Evolutionary conservation across 1,284 basidiomycete genomes (phyloP).

Genomic region (Ustilago vetiveriae): DNA sequence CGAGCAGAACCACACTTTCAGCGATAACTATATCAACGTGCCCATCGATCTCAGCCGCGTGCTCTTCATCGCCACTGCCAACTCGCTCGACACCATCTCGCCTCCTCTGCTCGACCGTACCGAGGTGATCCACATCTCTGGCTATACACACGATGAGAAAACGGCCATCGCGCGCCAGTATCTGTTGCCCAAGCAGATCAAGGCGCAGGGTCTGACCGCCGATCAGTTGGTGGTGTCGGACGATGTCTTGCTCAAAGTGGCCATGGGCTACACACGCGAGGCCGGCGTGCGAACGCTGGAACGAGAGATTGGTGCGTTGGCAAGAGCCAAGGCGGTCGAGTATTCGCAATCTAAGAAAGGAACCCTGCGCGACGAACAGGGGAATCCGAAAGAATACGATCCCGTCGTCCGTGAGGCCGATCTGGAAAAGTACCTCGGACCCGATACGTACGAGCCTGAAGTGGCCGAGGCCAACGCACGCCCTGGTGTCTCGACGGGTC

Average conservation of each 20-base stretch:
- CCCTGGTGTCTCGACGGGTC: slow-evolving; percentile 80
- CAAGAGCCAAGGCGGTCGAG: slow-evolving; percentile 75
- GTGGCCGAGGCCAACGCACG: slow-evolving; percentile 77
- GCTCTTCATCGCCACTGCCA: slow-evolving; percentile 69
- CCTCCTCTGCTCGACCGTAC: slow-evolving; percentile 69
- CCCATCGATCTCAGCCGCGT: slow-evolving; percentile 66
- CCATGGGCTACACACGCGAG: slow-evolving; percentile 82
- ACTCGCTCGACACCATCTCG: slow-evolving; percentile 68
- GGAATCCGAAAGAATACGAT: slow-evolving; percentile 71
- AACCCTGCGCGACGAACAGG: slow-evolving; percentile 48
- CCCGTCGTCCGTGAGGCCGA: slow-evolving; percentile 76
- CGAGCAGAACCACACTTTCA: slow-evolving; percentile 69
- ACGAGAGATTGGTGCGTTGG: slow-evolving; percentile 83
- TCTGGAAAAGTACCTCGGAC: slow-evolving; percentile 84
- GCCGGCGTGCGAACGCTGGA: slow-evolving; percentile 92
- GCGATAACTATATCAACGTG: slow-evolving; percentile 69
- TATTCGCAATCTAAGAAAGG: slow-evolving; percentile 79
- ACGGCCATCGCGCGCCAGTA: slow-evolving; percentile 70
- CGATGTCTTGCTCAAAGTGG: slow-evolving; percentile 76
- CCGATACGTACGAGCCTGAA: slow-evolving; percentile 82
- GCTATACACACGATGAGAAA: slow-evolving; percentile 69
- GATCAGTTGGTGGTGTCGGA: slow-evolving; percentile 74
- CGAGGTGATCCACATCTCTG: slow-evolving; percentile 68
- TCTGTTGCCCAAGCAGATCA: slow-evolving; percentile 84
- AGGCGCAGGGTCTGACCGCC: slow-evolving; percentile 74